These are phyloP conservation scores for Mortierella alpina DNA, from an alignment of 192 early-diverging fungal species.

Conservation along the genomic window DNA sequence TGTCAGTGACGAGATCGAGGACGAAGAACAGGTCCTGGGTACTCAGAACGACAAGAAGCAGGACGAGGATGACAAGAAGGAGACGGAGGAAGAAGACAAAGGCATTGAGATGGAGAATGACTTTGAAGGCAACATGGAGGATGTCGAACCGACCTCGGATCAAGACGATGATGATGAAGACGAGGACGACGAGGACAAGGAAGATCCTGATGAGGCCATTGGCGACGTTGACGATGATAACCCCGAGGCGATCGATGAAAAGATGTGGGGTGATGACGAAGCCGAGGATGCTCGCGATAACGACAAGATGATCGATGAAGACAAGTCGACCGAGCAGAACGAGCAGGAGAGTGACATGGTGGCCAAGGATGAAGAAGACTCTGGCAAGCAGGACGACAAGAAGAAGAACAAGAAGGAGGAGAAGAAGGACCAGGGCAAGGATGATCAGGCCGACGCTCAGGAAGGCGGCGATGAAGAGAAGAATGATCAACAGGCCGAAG, in stretches of 20 bases:
- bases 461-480: constrained; percentile 63
- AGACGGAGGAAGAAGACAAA: constrained; percentile 83
- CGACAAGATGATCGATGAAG: constrained; percentile 76
- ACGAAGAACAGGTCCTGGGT: constrained; percentile 95
- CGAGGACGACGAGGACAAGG: constrained; percentile 77
- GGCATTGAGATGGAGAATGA: constrained; percentile 98
- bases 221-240: constrained; percentile 91
- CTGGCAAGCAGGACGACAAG: constrained; percentile 60
- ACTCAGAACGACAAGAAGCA: constrained; percentile 79
- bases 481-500: constrained; percentile 47
- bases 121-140: constrained; percentile 92
- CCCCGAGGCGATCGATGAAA: constrained; percentile 93
- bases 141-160: constrained; percentile 77
- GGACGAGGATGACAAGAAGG: constrained; percentile 65
- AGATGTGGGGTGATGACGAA: constrained; percentile 95
- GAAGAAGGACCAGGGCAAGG: constrained; percentile 54
- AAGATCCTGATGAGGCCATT: constrained; percentile 90
- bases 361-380: constrained; percentile 69
- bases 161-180: constrained; percentile 67
- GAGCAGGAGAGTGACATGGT: constrained; percentile 70
- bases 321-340: constrained; percentile 58
- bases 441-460: constrained; percentile 54
- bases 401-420: constrained; percentile 61
- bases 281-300: constrained; percentile 68
- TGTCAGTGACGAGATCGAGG: constrained; percentile 97